These are phyloP conservation scores for Coemansia sp. DNA, from an alignment of 192 early-diverging fungal species.

Conservation along the genomic window DNA sequence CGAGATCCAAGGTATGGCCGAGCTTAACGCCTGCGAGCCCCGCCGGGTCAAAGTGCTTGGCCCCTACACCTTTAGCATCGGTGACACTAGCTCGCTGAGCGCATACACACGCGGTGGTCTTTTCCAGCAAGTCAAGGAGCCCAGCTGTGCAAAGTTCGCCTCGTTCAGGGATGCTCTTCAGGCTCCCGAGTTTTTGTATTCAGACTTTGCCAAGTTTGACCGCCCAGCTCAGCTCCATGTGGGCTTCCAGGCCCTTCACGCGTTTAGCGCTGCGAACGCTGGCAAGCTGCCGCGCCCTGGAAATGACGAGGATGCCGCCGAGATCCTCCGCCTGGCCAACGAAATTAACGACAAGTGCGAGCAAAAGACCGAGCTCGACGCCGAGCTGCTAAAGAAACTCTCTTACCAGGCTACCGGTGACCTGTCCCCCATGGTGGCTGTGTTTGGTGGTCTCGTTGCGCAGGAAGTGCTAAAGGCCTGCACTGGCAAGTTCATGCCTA, in stretches of 20 bases:
- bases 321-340: conserved; percentile 71
- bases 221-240: conserved; percentile 90
- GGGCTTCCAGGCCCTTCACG: conserved; percentile 93
- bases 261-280: conserved; percentile 63
- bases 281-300: conserved; percentile 81
- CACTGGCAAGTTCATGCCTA: conserved; percentile 94
- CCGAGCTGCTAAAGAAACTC: conserved; percentile 84
- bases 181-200: conserved; percentile 80
- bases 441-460: conserved; percentile 95
- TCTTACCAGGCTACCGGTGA: conserved; percentile 89
- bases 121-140: conserved; percentile 96
- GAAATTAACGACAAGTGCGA: conserved; percentile 68
- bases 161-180: conserved; percentile 73
- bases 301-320: conserved; percentile 82
- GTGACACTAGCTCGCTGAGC: conserved; percentile 77
- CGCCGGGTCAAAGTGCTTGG: conserved; percentile 82
- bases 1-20: conserved; percentile 91
- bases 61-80: conserved; percentile 97
- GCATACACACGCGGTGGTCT: conserved; percentile 81
- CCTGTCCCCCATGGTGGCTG: conserved; percentile 91
- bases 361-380: conserved; percentile 79
- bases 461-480: conserved; percentile 99
- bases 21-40: conserved; percentile 80
- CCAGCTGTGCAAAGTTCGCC: conserved; percentile 77
- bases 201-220: conserved; percentile 99